Evolutionary conservation across 768 basidiomycete species (phyloP).

Genomic region (Rubroboletus satanas): DNA sequence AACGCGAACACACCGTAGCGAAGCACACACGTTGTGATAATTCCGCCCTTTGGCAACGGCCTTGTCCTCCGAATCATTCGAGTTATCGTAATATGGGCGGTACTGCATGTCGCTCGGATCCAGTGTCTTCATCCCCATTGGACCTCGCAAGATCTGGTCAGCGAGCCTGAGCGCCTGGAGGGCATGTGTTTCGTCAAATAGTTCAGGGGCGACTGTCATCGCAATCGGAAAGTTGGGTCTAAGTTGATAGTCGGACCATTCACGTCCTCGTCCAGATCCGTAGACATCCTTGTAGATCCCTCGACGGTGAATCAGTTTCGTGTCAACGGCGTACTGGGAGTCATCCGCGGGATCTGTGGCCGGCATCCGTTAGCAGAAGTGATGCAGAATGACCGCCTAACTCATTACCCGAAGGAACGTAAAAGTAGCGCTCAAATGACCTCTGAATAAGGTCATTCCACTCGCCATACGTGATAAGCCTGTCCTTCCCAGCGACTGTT

Average conservation of each 20-base stretch:
- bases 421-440: slow-evolving; percentile 89
- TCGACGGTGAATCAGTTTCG: slow-evolving; percentile 74
- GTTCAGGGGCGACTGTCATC: slow-evolving; percentile 94
- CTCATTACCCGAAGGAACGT: slow-evolving; percentile 68
- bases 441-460: slow-evolving; percentile 83
- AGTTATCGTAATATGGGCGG: slow-evolving; percentile 88
- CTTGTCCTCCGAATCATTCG: slow-evolving; percentile 83
- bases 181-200: slow-evolving; percentile 81
- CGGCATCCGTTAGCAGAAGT: neutral
- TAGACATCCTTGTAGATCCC: slow-evolving; percentile 99
- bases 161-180: slow-evolving; percentile 76
- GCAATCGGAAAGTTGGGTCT: slow-evolving; percentile 92
- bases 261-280: slow-evolving; percentile 79
- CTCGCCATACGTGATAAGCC: slow-evolving; percentile 79
- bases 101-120: slow-evolving; percentile 88
- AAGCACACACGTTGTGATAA: slow-evolving; percentile 72
- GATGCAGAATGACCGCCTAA: neutral
- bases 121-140: slow-evolving; percentile 95
- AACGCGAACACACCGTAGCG: neutral
- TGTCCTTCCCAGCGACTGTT: slow-evolving; percentile 65
- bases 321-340: slow-evolving; percentile 60
- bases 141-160: slow-evolving; percentile 76
- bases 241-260: slow-evolving; percentile 98
- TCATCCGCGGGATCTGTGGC: slow-evolving; percentile 68
- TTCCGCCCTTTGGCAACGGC: slow-evolving; percentile 90